phyloP scores from a whole-genome alignment of 495 filamentous ascomycete species.

The Extremus antarcticus region DNA sequence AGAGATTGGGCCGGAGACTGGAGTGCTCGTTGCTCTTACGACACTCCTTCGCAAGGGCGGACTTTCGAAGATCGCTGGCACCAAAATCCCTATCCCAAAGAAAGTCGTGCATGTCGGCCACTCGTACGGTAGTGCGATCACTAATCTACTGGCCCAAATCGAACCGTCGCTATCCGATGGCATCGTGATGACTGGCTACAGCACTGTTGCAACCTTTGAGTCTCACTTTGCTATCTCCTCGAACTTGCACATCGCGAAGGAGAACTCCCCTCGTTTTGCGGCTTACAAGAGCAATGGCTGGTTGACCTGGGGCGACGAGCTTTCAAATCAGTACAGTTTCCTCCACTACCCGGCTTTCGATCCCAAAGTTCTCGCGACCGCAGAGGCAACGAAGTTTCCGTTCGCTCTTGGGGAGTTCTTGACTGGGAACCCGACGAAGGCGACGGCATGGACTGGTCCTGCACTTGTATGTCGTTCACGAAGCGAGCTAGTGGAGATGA shows the following conservation, averaged over 20 bases:
- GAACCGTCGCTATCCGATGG: slow-evolving; percentile 17
- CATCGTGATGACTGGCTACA: slow-evolving; percentile 15
- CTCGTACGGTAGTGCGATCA: slow-evolving; percentile 12
- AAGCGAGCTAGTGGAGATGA: neutral
- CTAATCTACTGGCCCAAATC: slow-evolving; percentile 17
- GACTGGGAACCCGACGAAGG: slow-evolving; percentile 1
- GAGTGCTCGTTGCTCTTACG: slow-evolving; percentile 12
- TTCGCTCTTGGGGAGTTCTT: slow-evolving; percentile 9
- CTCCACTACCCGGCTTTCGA: slow-evolving; percentile 14
- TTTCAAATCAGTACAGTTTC: slow-evolving; percentile 17
- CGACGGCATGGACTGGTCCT: slow-evolving; percentile 9
- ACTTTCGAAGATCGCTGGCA: neutral
- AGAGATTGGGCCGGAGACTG: slow-evolving; percentile 14
- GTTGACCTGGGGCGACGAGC: slow-evolving; percentile 13
- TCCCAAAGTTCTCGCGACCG: slow-evolving; percentile 3
- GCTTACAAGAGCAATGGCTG: slow-evolving; percentile 5
- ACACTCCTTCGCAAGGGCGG: slow-evolving; percentile 13
- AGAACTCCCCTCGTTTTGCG: slow-evolving; percentile 16
- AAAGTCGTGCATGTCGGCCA: slow-evolving; percentile 20
- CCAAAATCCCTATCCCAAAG: slow-evolving; percentile 3
- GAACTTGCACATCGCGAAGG: slow-evolving; percentile 10
- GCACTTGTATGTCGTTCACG: slow-evolving; percentile 3
- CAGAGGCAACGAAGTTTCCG: slow-evolving; percentile 9
- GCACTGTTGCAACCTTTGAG: neutral
- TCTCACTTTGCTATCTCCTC: neutral